phyloP scores from a whole-genome alignment of 176 grass and related monocot genomes.

The Cenchrus purpureus region DNA sequence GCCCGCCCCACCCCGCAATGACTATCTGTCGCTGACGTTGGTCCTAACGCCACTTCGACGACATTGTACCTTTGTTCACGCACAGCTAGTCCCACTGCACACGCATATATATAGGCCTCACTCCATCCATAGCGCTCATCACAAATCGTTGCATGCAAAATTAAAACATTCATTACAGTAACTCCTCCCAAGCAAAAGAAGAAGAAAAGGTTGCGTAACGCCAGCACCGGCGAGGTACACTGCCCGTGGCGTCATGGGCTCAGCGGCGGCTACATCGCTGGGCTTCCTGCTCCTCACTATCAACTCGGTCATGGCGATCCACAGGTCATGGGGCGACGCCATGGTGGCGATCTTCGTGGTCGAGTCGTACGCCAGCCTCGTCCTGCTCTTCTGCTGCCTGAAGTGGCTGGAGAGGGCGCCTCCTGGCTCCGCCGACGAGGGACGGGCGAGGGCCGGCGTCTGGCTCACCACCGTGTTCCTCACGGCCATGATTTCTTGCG shows the following conservation, averaged over 20 bases:
- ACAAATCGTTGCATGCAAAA: too few relatives aligned
- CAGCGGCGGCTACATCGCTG: neutral
- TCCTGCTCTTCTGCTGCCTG: neutral
- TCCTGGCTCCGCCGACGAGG: neutral
- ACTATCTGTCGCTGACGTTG: too few relatives aligned
- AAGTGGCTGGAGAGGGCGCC: neutral
- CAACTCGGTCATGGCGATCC: neutral
- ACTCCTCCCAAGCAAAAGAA: too few relatives aligned
- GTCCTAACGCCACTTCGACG: too few relatives aligned
- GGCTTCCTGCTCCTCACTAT: neutral
- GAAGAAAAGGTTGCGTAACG: too few relatives aligned
- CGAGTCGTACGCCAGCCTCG: neutral
- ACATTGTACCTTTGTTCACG: too few relatives aligned
- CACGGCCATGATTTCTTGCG: neutral
- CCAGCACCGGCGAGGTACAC: too few relatives aligned
- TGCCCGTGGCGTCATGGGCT: neutral
- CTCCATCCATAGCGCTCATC: too few relatives aligned
- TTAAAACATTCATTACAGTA: too few relatives aligned
- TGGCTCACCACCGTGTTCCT: neutral
- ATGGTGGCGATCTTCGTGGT: neutral
- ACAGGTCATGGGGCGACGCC: neutral
- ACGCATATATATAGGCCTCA: too few relatives aligned
- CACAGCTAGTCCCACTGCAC: too few relatives aligned
- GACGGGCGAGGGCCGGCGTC: neutral
- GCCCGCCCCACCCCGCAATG: too few relatives aligned